These are phyloP conservation scores for Linum lewisii DNA, from an alignment of 345 rosid species.

Conservation along the genomic window DNA sequence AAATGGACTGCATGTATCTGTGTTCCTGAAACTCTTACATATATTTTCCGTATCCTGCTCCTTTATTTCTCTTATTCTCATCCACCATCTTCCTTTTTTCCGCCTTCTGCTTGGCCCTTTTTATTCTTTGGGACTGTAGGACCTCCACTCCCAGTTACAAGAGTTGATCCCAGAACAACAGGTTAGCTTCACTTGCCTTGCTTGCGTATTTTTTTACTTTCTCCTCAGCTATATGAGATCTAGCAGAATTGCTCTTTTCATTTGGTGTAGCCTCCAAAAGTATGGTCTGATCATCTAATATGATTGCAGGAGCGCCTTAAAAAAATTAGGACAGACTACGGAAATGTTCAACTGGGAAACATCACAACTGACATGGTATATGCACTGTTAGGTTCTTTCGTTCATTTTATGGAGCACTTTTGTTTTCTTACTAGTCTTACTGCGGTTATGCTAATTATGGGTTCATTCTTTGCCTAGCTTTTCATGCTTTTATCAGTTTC, in stretches of 20 bases:
- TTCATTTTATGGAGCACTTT: background rate
- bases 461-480: too few species aligned
- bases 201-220: too few species aligned
- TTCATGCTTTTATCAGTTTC: background rate
- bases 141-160: constrained; percentile 78
- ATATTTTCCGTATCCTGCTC: background rate
- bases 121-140: constrained; percentile 34
- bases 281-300: background rate
- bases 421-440: too few species aligned
- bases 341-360: constrained; percentile 87
- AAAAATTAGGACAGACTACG: constrained; percentile 72
- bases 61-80: background rate
- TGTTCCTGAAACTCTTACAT: background rate
- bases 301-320: constrained; percentile 74
- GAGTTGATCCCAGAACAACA: constrained; percentile 95
- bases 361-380: constrained; percentile 88
- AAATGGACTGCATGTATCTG: too few species aligned
- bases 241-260: background rate
- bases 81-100: background rate
- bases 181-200: constrained; percentile 27
- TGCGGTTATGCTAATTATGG: too few species aligned
- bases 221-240: background rate
- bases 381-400: background rate
- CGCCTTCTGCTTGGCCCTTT: too few species aligned
- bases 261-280: background rate